Percentiles rank a stretch among this genome's conserved stretches.
Evolutionary conservation across 768 basidiomycete species (phyloP).

Genomic region (Leccinellum albellum): DNA sequence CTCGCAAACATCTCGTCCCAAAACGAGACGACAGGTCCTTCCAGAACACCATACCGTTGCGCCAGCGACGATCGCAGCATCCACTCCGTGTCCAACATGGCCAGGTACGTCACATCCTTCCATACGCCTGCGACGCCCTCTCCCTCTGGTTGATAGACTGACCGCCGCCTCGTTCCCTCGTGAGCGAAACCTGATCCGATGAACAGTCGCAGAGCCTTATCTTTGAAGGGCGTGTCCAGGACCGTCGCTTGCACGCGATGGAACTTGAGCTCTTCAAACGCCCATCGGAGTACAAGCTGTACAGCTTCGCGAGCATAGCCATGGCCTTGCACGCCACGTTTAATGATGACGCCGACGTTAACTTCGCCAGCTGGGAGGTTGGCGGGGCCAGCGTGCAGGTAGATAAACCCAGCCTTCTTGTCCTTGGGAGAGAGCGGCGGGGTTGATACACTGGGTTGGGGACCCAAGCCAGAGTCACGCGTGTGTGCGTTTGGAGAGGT

Average conservation of each 20-base stretch:
- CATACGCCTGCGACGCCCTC: conserved; percentile 40
- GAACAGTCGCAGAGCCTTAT: conserved; percentile 46
- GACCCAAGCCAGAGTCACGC: background rate
- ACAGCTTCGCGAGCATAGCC: conserved; percentile 49
- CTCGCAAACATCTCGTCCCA: conserved; percentile 64
- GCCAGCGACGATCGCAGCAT: conserved; percentile 31
- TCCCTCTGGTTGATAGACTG: conserved; percentile 42
- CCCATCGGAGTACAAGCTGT: conserved; percentile 40
- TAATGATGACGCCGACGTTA: conserved; percentile 53
- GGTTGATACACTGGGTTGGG: background rate
- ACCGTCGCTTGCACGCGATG: conserved; percentile 39
- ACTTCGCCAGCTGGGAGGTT: conserved; percentile 38
- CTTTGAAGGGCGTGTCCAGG: conserved; percentile 41
- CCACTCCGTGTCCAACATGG: conserved; percentile 63
- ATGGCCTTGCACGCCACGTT: conserved; percentile 31
- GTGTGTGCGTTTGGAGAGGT: background rate
- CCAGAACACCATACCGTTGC: background rate
- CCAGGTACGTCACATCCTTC: conserved; percentile 60
- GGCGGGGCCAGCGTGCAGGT: conserved; percentile 21
- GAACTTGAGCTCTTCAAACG: conserved; percentile 38
- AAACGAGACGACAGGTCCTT: conserved; percentile 35
- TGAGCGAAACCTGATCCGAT: conserved; percentile 49
- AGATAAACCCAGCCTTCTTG: conserved; percentile 22
- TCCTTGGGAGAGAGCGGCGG: background rate
- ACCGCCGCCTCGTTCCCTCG: conserved; percentile 60